phyloP scores from a whole-genome alignment of 495 filamentous ascomycete species.

The Glonium stellatum region DNA sequence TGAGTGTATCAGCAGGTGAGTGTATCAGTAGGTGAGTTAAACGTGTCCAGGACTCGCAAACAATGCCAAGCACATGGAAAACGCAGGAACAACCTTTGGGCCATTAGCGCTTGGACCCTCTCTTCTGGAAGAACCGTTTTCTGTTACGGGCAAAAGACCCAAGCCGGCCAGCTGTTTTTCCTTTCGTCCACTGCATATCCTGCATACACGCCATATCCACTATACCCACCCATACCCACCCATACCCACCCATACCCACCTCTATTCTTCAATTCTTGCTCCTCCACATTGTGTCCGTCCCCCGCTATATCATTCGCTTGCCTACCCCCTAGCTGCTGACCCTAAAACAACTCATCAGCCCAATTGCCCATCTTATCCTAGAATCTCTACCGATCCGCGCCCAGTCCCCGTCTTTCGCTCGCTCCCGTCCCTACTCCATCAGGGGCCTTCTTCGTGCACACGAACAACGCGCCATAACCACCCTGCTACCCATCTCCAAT shows the following conservation, averaged over 20 bases:
- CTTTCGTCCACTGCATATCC: no score
- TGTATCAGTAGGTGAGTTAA: no score
- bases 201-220: no score
- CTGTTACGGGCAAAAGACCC: no score
- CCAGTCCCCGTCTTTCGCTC: not conserved
- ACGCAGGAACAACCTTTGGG: no score
- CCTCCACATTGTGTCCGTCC: not conserved
- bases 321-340: not conserved
- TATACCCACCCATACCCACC: not conserved
- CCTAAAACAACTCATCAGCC: not conserved
- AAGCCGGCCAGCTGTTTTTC: no score
- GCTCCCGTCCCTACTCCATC: not conserved
- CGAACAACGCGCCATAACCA: not conserved
- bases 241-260: not conserved
- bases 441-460: constrained; percentile 2
- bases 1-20: no score
- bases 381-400: not conserved
- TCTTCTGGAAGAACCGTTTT: no score
- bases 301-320: not conserved
- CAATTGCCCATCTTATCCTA: not conserved
- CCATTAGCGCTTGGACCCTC: no score
- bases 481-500: not conserved
- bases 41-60: no score
- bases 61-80: no score
- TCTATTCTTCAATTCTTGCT: not conserved